Percentiles rank a stretch among this genome's conserved stretches.
Conservation (phyloP, 805 yeast genomes). For the Spathaspora hagerdaliae region DNA sequence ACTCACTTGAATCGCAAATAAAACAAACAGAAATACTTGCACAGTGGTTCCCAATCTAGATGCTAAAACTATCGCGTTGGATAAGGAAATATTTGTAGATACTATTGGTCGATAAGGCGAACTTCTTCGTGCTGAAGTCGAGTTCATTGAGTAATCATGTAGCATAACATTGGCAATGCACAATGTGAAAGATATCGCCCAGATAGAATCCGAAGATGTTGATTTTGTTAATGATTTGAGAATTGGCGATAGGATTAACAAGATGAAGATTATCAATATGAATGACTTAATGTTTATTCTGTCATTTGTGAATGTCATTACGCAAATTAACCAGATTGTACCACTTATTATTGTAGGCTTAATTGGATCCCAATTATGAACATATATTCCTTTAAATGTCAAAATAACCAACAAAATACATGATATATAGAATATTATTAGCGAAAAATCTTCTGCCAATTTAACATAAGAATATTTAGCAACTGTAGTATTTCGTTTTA, state of each 20-base stretch:
- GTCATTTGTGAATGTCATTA: constrained; percentile 11
- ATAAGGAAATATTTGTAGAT: constrained; percentile 77
- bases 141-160: constrained; percentile 62
- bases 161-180: constrained; percentile 63
- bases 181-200: constrained; percentile 86
- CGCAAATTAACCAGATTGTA: constrained; percentile 29
- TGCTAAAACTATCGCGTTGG: constrained; percentile 86
- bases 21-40: constrained; percentile 78
- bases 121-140: constrained; percentile 14
- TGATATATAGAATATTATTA: constrained; percentile 63
- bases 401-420: constrained; percentile 60
- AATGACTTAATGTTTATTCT: constrained; percentile 55
- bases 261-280: constrained; percentile 60
- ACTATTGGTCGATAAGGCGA: constrained; percentile 46
- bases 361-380: constrained; percentile 46
- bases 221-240: constrained; percentile 82
- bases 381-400: constrained; percentile 62
- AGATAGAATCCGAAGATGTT: constrained; percentile 89
- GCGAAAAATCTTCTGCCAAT: constrained; percentile 66
- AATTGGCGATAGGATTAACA: constrained; percentile 83
- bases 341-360: constrained; percentile 31
- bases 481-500: constrained; percentile 73
- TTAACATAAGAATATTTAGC: constrained; percentile 59
- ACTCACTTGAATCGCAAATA: constrained; percentile 66
- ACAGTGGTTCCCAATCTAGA: constrained; percentile 75